These are phyloP conservation scores for Mortierella polycephala DNA, from an alignment of 371 early-diverging fungal species.

Conservation along the genomic window DNA sequence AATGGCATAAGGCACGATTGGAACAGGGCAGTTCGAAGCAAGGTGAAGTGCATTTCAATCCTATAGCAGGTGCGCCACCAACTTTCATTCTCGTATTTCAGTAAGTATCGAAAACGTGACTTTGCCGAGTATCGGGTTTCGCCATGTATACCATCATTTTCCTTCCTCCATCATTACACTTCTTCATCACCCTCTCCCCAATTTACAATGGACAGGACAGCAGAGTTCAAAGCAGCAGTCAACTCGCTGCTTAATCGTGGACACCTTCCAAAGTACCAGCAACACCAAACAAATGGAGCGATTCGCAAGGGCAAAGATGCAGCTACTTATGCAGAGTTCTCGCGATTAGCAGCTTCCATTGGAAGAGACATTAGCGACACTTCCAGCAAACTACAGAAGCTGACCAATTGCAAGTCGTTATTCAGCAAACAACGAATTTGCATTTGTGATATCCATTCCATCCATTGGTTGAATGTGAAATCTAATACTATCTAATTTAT, in stretches of 20 bases:
- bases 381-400: conserved; percentile 73
- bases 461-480: too few relatives aligned
- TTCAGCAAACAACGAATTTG: background rate
- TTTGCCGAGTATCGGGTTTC: too few relatives aligned
- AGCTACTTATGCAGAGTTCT: conserved; percentile 61
- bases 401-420: conserved; percentile 67
- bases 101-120: too few relatives aligned
- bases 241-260: conserved; percentile 42
- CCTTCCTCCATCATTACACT: background rate
- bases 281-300: conserved; percentile 6
- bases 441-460: background rate
- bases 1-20: too few relatives aligned
- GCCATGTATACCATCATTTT: background rate
- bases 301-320: conserved; percentile 37
- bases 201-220: conserved; percentile 45
- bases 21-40: too few relatives aligned
- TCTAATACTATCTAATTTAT: background rate
- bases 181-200: background rate
- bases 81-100: too few relatives aligned
- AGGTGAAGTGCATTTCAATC: too few relatives aligned
- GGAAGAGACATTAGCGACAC: conserved; percentile 71
- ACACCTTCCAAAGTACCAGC: conserved; percentile 18
- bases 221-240: conserved; percentile 54
- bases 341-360: conserved; percentile 71
- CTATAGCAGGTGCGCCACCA: too few relatives aligned